Percentiles rank a stretch among this genome's conserved stretches.
These are phyloP conservation scores for Microstegium vimineum DNA, from an alignment of 176 grass and related monocot genomes.

Conservation along the genomic window DNA sequence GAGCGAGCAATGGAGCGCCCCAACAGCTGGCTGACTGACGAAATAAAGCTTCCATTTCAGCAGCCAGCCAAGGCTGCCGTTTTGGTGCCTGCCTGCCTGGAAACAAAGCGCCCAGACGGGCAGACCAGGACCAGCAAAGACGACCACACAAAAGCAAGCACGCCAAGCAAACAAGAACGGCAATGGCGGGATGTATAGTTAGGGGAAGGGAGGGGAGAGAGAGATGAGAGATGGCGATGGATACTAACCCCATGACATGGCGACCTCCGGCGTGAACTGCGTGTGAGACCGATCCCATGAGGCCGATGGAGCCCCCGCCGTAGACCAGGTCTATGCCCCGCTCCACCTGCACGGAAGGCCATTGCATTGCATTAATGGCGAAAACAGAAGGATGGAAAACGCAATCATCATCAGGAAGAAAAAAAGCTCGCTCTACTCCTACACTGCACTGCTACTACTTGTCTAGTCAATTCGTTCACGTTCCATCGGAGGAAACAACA, in stretches of 20 bases:
- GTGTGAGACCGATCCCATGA: slow-evolving; percentile 90
- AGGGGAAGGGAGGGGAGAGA: neutral
- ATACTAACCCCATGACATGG: slow-evolving; percentile 80
- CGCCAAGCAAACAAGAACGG: neutral
- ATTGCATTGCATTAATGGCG: neutral
- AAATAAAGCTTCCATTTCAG: slow-evolving; percentile 35
- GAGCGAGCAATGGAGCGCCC: slow-evolving; percentile 33
- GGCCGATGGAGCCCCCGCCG: slow-evolving; percentile 90
- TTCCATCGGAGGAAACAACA: neutral
- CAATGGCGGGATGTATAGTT: neutral
- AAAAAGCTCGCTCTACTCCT: too few species aligned
- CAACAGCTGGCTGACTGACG: slow-evolving; percentile 10
- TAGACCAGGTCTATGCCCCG: slow-evolving; percentile 98
- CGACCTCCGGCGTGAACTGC: slow-evolving; percentile 93
- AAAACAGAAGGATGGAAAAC: neutral
- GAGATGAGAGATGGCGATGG: slow-evolving; percentile 2
- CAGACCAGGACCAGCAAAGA: neutral
- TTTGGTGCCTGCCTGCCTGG: slow-evolving; percentile 24
- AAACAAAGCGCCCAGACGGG: slow-evolving; percentile 31
- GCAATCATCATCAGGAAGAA: neutral
- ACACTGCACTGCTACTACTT: neutral
- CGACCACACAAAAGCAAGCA: neutral
- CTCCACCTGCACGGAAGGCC: slow-evolving; percentile 78
- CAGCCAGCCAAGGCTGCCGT: slow-evolving; percentile 33
- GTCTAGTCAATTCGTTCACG: neutral